Evolutionary conservation across 352 stramenopile genomes (phyloP), one percentile per base, ranked within the genome.

Genomic region (Globisporangium abappressorium): DNA sequence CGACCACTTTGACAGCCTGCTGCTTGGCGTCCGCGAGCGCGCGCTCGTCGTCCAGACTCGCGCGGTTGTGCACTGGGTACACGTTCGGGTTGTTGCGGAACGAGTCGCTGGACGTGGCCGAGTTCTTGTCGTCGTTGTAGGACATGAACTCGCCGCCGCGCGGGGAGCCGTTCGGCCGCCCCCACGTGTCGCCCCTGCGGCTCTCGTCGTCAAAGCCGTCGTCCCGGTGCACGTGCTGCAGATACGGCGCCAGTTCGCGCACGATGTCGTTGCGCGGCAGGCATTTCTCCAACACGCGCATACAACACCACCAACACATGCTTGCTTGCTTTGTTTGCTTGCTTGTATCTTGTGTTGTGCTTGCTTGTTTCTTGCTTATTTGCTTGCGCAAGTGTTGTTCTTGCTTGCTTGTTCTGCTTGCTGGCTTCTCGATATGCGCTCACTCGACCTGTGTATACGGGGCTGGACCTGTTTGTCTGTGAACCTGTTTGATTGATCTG

Each of bases 261-360:
- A 95, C 88, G 41, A 95, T 95, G 70, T 95, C 88, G 69, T 95
- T 95, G 33, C 86, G 86, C 41, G 88, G 88, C 56, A 95, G 72
- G 66, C 86, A 94, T 65, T 91, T 91, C 69, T 95, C 87, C 69
- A 95, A 64, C 57, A 93, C 80, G 68, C 86, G 88, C 84, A 95
- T 95, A 65, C 88, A 95, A 72, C 88, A 95, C 86, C 87, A 93
- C 88, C 88, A 95, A 69, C 88, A 94, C 76, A 93, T 89, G 11
- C n/a, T 57, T 43, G 12, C 1, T 41, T 47, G 11, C 2, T 58
- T 24, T 20, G 4, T 12, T 15, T 11, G 3, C 43, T 24, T 20
- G 8, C 8, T 18, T 57, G 46, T 20, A 28, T 9, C 14, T 26
- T 51, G 20, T 46, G 9, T 36, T 18, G 7, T 55, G n/a, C 20